Base-by-base conservation (phyloP, 208 protist species). In the Acanthamoeba royreba region DNA sequence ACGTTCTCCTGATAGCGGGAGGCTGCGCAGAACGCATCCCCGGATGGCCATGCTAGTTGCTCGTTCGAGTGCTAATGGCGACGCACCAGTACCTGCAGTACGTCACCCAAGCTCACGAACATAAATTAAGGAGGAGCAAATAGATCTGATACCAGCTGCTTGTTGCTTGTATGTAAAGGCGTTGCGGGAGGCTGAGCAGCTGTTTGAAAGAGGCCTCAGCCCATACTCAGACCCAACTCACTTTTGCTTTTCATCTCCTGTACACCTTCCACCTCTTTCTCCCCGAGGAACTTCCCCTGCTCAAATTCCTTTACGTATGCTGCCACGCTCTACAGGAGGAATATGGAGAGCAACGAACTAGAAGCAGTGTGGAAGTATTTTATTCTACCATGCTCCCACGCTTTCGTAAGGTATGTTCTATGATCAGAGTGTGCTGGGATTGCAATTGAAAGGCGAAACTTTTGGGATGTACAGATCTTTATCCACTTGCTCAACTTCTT, bases 401-500 rank as follows among this genome's bases (percentile, higher is more conserved):
- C 61, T 81, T 92, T 35, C 72, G 72, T 28, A 15, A 45, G 40
- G 69, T 79, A 46, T n/a, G n/a, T n/a, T n/a, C n/a, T n/a, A n/a
- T n/a, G n/a, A n/a, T n/a, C n/a, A n/a, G n/a, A n/a, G n/a, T n/a
- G n/a, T n/a, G n/a, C n/a, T n/a, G n/a, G n/a, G n/a, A n/a, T n/a
- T n/a, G n/a, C n/a, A n/a, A n/a, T n/a, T n/a, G n/a, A n/a, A n/a
- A n/a, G n/a, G n/a, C n/a, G n/a, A n/a, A n/a, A n/a, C n/a, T n/a
- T n/a, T n/a, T n/a, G n/a, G n/a, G n/a, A 38, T 38, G 19, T 1
- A 8, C 38, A 79, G 61, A 28, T 92, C n/a, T 81, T 92, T 42
- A 92, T 92, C 22, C 87, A 92, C 22, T n/a, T 92, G 8, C 63
- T 92, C 17, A 92, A 92, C 58, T 92, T 92, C 45, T 46, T 92